Evolutionary conservation across 768 basidiomycete species (phyloP), one percentile per base, ranked within the genome.

Genomic region (Candolleomyces eurysporus): DNA sequence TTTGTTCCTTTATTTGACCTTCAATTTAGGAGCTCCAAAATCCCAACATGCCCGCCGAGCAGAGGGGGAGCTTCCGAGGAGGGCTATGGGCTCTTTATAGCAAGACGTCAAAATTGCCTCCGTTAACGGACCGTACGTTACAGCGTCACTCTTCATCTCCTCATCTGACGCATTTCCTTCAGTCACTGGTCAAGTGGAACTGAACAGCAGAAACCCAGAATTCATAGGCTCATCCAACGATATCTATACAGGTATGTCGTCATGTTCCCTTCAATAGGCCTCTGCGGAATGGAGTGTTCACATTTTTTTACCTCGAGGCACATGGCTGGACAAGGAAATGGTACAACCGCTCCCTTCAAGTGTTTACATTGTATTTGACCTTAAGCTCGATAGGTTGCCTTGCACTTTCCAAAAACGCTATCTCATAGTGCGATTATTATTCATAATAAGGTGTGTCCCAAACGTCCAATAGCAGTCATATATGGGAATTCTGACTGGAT

Each of bases 141-240:
- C 7, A 8, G 45, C n/a, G 77, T 64, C 19, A 17, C 26, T 16
- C 45, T 13, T 5, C 4, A 48, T 36, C 32, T 32, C 40, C n/a
- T 59, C n/a, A 22, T 10, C 43, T 51, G n/a, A 46, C 13, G 8
- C 19, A 17, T 45, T 51, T 32, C 42, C 11, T 43, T 6, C 43
- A 79, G 79, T 82, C 36, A 77, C 78, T 32, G 79, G 79, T 13
- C 79, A 79, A 64, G 72, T 83, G 13, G 68, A 67, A 14, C 43
- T 70, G 48, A 68, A 64, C n/a, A 70, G 69, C 26, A 67, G 72
- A 39, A 64, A 69, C 22, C 64, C 71, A 5, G 71, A 76, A 10
- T 71, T 71, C 32, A 69, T 68, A 49, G 80, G 79, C 26, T 69
- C 71, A 36, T 76, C 66, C 60, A 74, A 79, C 62, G 78, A 79